These are phyloP conservation scores for Calocybe cyanea DNA, from an alignment of 768 basidiomycete species.

Conservation along the genomic window DNA sequence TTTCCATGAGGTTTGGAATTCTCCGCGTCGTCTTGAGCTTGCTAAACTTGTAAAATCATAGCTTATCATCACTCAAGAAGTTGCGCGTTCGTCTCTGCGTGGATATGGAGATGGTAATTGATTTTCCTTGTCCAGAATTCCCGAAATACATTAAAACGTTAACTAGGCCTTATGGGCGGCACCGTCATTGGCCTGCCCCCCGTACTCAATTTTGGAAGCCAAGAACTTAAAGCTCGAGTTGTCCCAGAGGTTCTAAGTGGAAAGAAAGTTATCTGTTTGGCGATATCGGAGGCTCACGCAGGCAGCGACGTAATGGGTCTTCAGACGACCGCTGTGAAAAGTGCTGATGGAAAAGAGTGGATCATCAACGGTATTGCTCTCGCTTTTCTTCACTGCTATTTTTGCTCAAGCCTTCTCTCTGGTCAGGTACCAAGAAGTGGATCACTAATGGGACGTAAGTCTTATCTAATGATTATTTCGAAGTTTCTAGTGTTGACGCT, in stretches of 20 bases:
- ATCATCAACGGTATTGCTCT: conserved; percentile 64
- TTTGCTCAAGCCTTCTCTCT: neutral
- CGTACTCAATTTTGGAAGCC: conserved; percentile 82
- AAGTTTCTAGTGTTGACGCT: neutral
- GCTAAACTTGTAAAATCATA: conserved; percentile 22
- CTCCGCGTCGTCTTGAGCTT: neutral
- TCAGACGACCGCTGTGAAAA: conserved; percentile 73
- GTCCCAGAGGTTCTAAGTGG: conserved; percentile 68
- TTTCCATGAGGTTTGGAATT: conserved; percentile 66
- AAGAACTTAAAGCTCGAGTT: conserved; percentile 53
- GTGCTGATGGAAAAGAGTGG: conserved; percentile 79
- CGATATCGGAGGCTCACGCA: conserved; percentile 87
- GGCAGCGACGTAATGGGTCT: conserved; percentile 83
- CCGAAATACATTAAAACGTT: conserved; percentile 18
- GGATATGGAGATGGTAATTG: conserved; percentile 78
- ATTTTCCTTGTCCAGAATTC: neutral
- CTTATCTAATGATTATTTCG: conserved; percentile 2
- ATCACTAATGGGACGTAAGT: conserved; percentile 71
- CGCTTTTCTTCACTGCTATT: neutral
- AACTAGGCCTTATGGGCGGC: conserved; percentile 59
- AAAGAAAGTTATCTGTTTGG: conserved; percentile 82
- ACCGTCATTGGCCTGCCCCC: conserved; percentile 86
- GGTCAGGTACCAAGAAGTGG: conserved; percentile 72
- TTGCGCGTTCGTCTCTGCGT: conserved; percentile 62
- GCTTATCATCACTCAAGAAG: conserved; percentile 84